phyloP scores from a whole-genome alignment of 495 filamentous ascomycete genomes.

The Talaromyces thailandensis region DNA sequence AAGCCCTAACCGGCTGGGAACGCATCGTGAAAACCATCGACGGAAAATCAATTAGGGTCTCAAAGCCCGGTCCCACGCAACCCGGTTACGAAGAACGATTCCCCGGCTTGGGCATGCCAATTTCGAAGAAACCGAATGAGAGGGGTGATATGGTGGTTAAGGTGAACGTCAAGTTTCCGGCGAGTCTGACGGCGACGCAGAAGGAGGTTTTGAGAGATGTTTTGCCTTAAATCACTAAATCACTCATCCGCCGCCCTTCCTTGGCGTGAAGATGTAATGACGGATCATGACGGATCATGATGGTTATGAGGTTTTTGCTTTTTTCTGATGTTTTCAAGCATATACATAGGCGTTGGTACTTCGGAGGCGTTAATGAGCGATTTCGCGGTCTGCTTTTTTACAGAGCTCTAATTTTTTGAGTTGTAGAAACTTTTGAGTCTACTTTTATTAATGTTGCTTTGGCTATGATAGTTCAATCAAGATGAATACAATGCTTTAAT shows the following conservation, averaged over 20 bases:
- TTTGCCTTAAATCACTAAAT: constrained; percentile 33
- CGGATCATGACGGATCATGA: too few species aligned
- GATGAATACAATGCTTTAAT: not conserved
- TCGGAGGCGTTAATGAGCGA: not conserved
- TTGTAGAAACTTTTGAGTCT: not conserved
- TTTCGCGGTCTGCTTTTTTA: not conserved
- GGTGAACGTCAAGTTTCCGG: constrained; percentile 86
- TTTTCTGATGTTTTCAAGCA: not conserved
- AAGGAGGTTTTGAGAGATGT: constrained; percentile 74
- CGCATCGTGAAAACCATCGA: constrained; percentile 90
- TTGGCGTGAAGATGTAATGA: not conserved
- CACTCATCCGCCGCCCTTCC: too few species aligned
- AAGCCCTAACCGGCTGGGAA: constrained; percentile 93
- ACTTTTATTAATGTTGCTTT: not conserved
- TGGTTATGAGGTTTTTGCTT: not conserved
- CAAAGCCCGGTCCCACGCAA: constrained; percentile 72
- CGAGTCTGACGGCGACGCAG: constrained; percentile 59
- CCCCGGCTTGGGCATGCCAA: constrained; percentile 81
- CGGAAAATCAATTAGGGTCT: constrained; percentile 67
- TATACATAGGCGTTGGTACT: not conserved
- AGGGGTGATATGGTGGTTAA: constrained; percentile 84
- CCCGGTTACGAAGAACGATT: constrained; percentile 75
- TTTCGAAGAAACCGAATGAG: constrained; percentile 75
- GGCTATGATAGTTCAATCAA: not conserved
- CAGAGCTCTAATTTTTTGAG: not conserved